Base-by-base conservation (phyloP, 306 rosid species). In the Fagus sylvatica region DNA sequence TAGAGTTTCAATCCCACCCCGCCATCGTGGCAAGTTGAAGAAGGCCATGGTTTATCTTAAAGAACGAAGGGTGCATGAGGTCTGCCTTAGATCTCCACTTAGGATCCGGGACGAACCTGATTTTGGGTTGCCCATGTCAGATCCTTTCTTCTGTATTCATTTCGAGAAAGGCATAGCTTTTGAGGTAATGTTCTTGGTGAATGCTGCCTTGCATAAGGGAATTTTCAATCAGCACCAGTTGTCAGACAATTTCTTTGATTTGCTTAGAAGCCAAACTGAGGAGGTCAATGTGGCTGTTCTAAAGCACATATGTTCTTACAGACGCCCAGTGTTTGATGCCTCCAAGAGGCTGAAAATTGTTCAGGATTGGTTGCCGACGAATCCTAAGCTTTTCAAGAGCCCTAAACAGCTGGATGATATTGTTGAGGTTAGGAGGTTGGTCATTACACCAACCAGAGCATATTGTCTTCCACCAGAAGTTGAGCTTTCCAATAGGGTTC, bases 361-460 rank as follows among this genome's bases (percentile, higher is more conserved):
- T 54, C 98, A 87, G 65, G 89, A 85, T 12, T 89, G 98, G 97
- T 75, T 91, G 87, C 75, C 85, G 64, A 81, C 77, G 85, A 83
- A 91, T 69, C 97, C 95, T 39, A 89, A 86, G 83, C 90, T 89
- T 66, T 74, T 82, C 76, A 81, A 93, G 87, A 83, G 3, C 74
- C 79, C 91, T 69, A 88, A 85, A 73, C 85, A 56, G 72, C 56
- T 72, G 42, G 95, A 84, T 59, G 93, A 89, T 74, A 75, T 93
- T 57, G 83, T 81, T 75, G 93, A 89, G 85, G 91, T 93, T 73
- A 85, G 98, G 79, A 88, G 97, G 72, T 64, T 93, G 81, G 91
- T 88, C 60, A 90, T 93, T 30, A 93, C 98, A n/a, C 98, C 98
- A 36, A 84, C 95, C 28, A 91, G 79, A 84, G 98, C 95, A 37